Percentiles rank a stretch among this genome's conserved stretches.
These are phyloP conservation scores for Dryas integrifolia DNA, from an alignment of 331 rosid species.

Conservation along the genomic window DNA sequence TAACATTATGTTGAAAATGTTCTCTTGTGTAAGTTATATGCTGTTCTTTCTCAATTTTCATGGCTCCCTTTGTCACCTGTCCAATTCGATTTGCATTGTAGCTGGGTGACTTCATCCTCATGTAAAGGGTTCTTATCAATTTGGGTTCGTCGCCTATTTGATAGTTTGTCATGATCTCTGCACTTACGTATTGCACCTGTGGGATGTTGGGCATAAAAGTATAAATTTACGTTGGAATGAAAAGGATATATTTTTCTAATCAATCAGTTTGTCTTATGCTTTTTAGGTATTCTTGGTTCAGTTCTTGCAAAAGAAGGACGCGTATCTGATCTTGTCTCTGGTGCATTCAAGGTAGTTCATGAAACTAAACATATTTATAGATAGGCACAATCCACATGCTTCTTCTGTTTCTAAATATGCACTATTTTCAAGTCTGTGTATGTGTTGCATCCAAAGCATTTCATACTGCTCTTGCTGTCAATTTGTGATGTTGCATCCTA, in stretches of 20 bases:
- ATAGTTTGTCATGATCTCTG: background rate
- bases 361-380: background rate
- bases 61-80: background rate
- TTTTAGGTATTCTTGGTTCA: slow-evolving; percentile 85
- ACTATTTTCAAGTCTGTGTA: background rate
- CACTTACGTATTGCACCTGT: background rate
- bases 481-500: background rate
- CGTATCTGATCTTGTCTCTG: slow-evolving; percentile 59
- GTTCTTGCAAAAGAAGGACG: slow-evolving; percentile 81
- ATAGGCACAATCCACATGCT: background rate
- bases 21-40: background rate
- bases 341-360: slow-evolving; percentile 76
- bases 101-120: background rate
- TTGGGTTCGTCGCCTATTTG: background rate
- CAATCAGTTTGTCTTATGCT: background rate
- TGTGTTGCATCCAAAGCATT: background rate
- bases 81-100: background rate
- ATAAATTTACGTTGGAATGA: background rate
- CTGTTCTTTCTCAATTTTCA: background rate
- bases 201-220: background rate
- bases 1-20: background rate
- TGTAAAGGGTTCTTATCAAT: background rate
- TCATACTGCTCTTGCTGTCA: background rate
- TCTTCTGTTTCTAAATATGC: background rate
- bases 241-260: background rate